Percentiles rank a stretch among this genome's conserved stretches.
phyloP scores from a whole-genome alignment of 345 rosid species.

The Moricandia moricandioides region DNA sequence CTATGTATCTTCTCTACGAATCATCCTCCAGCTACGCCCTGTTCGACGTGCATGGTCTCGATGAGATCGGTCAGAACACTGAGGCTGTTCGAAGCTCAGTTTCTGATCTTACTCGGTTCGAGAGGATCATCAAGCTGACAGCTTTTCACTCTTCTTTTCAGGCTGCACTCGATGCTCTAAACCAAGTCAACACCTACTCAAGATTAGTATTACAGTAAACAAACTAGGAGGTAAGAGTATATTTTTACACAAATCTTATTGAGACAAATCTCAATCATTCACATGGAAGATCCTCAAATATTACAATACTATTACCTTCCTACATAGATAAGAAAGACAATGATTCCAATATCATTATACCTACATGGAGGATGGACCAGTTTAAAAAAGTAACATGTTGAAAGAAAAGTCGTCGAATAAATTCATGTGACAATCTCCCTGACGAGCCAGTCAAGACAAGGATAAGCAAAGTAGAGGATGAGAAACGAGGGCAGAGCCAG shows the following conservation, averaged over 20 bases:
- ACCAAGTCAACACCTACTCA: too few relatives aligned
- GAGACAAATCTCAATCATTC: constrained; percentile 8
- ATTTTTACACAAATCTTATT: constrained; percentile 10
- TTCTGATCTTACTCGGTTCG: too few relatives aligned
- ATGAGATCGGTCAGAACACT: too few relatives aligned
- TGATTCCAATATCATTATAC: not conserved
- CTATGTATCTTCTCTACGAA: too few relatives aligned
- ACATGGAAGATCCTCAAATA: constrained; percentile 1
- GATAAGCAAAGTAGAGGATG: constrained; percentile 79
- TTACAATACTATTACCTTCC: constrained; percentile 18
- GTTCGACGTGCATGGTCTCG: too few relatives aligned
- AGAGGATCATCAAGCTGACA: too few relatives aligned
- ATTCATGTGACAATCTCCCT: constrained; percentile 70
- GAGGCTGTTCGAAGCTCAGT: too few relatives aligned
- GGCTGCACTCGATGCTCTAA: too few relatives aligned
- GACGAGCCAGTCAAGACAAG: constrained; percentile 89
- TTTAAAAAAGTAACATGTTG: not conserved
- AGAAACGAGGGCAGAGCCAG: constrained; percentile 88
- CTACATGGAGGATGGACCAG: constrained; percentile 2
- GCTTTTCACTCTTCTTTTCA: too few relatives aligned
- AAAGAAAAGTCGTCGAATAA: constrained; percentile 12
- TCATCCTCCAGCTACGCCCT: too few relatives aligned
- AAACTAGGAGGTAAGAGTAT: not conserved
- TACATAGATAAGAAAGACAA: not conserved
- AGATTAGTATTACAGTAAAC: not conserved